Evolutionary conservation across 352 stramenopile genomes (phyloP), one percentile per base, ranked within the genome.

Genomic region (Globisporangium barbulae): DNA sequence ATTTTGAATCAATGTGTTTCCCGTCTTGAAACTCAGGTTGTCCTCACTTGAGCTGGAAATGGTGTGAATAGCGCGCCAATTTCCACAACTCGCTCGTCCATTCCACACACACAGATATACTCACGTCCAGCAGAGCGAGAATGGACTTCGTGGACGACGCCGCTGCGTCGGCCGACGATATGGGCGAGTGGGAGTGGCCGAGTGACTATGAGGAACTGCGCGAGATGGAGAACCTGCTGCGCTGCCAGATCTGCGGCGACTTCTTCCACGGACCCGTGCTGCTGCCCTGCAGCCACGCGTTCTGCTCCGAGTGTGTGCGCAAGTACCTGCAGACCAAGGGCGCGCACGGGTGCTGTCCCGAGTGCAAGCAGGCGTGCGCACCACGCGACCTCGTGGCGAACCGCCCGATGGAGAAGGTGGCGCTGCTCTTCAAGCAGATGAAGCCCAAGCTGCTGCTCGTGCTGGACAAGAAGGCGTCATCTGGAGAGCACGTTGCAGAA

Each of bases 111-210:
- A 47, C 21, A 31, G 19, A 7, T 22, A n/a, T 37, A 42, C 53
- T 47, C 33, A 13, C 19, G 42, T 19, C 19, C 19, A 21, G 31
- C 39, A 25, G 22, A 9, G 19, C 5, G 31, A 17, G 57, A 39
- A 64, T 65, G 28, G 52, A 76, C 47, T 66, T 68, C 31, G 63
- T 44, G 1, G 58, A 59, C 28, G 61, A 58, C 33, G 25, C 28
- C 61, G 61, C 17, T 5, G 28, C 22, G 19, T 41, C 35, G 35
- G 61, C 50, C 22, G 63, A 65, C n/a, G 37, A 68, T 33, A 68
- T 80, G 68, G 84, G 88, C 74, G 86, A 93, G 71, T 95, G 84
- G 84, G 75, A 89, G 50, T 93, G 85, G 86, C 86, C 86, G 0
- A 64, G 58, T 9, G 55, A 83, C 49, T 90, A 76, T 65, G 64